Base-by-base conservation (phyloP, 176 grass and related monocot species). In the Saccharum spontaneum region DNA sequence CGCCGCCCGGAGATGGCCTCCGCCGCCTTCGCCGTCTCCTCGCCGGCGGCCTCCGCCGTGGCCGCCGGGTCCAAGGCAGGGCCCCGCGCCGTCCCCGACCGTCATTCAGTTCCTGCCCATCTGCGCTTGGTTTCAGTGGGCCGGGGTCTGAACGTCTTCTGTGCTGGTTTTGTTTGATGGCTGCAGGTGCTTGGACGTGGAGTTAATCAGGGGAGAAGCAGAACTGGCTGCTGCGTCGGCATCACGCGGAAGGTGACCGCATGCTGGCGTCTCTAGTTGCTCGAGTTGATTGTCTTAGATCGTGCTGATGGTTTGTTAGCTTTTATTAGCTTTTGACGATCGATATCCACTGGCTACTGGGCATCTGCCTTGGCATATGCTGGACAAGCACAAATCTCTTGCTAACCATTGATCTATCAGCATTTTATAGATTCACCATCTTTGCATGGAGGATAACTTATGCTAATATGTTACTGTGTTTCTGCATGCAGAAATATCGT, bases 211-310 rank as follows among this genome's bases (percentile, higher is more conserved):
- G 38, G 44, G 60, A 61, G 60, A 63, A 40, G 24, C 24, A 50
- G 60, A 76, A 49, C 33, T 33, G 84, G 81, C 4, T 84, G 80
- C 80, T 85, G 84, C 62, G 62, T 79, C 0, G 85, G 80, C 61
- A 31, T 84, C 80, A 75, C 75, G 85, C 79, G 89, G 84, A 90
- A 90, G 89, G 89, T 90, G 62, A 22, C 1, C 22, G 10, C 46
- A 10, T 69, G 8, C 7, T 23, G 59, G 0, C 1, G 8, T 43
- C 12, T 72, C 3, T 7, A 17, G 18, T 14, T 8, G 40, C 12
- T 41, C 5, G 22, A 14, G 17, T 26, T 39, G 8, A 3, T 73
- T 31, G 9, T 4, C 15, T 3, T 69, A 61, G 44, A 83, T 79
- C 55, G 15, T 13, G 0, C 13, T 3, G 7, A 7, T 44, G 9